Conservation (phyloP, 2,329 filamentous ascomycete genomes). For the Byssochlamys sp. region DNA sequence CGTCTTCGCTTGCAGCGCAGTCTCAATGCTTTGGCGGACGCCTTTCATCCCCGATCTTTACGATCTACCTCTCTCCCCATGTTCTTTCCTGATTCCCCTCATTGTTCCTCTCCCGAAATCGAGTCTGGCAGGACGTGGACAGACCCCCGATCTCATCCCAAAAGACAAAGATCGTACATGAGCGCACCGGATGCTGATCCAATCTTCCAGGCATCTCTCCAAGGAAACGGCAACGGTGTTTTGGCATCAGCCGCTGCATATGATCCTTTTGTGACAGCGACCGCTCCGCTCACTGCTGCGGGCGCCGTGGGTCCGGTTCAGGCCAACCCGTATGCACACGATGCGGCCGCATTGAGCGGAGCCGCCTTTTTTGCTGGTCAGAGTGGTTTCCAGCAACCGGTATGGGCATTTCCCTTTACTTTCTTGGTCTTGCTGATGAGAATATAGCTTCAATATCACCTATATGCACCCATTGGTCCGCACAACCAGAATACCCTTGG, state of each 20-base stretch:
- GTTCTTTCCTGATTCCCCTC: conserved; percentile 2
- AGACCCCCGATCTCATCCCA: background rate
- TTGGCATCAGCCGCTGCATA: conserved; percentile 45
- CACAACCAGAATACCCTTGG: conserved; percentile 69
- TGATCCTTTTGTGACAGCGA: conserved; percentile 56
- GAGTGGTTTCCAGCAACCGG: conserved; percentile 54
- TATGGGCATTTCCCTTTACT: conserved; percentile 26
- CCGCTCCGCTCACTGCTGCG: conserved; percentile 44
- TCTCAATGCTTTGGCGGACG: conserved; percentile 16
- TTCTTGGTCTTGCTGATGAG: background rate
- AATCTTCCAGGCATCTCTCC: conserved; percentile 21
- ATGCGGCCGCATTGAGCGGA: conserved; percentile 47
- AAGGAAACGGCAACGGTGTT: conserved; percentile 41
- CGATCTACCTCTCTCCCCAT: conserved; percentile 8
- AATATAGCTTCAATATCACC: conserved; percentile 71
- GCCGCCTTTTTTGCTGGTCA: conserved; percentile 57
- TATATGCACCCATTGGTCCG: conserved; percentile 82
- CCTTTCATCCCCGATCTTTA: conserved; percentile 12
- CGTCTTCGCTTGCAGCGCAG: conserved; percentile 5
- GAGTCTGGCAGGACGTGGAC: background rate
- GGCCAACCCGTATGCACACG: conserved; percentile 70
- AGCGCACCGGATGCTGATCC: conserved; percentile 9
- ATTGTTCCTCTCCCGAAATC: conserved; percentile 1
- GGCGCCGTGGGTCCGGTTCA: conserved; percentile 37
- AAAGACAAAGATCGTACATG: conserved; percentile 6